Percentiles rank a stretch among this genome's conserved stretches.
These are phyloP conservation scores for Geotrichum histeridarum DNA, from an alignment of 1,139 yeast genomes.

Conservation along the genomic window DNA sequence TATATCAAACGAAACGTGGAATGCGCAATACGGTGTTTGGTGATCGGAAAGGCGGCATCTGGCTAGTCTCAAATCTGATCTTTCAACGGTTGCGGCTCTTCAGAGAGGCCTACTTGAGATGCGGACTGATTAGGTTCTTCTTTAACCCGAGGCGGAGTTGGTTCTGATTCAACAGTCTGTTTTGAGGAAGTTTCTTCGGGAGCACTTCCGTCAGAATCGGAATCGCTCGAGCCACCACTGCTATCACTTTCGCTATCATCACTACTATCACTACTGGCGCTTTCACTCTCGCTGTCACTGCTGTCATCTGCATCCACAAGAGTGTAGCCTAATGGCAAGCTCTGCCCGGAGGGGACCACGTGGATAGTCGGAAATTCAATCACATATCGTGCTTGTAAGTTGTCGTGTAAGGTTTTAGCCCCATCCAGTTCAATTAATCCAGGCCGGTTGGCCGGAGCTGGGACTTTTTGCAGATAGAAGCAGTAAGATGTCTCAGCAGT, in stretches of 20 bases:
- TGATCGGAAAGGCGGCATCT: no score
- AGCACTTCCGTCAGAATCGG: slow-evolving; percentile 1
- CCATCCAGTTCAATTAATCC: slow-evolving; percentile 24
- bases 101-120: no score
- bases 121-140: no score
- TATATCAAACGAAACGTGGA: no score
- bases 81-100: no score
- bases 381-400: slow-evolving; percentile 53
- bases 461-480: slow-evolving; percentile 24
- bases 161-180: neutral
- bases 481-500: neutral
- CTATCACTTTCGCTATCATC: neutral
- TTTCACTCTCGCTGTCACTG: slow-evolving; percentile 11
- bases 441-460: slow-evolving; percentile 24
- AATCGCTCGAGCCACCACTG: neutral
- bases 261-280: slow-evolving; percentile 1
- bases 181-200: slow-evolving; percentile 11
- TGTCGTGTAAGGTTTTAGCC: slow-evolving; percentile 39
- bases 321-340: slow-evolving; percentile 17
- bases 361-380: slow-evolving; percentile 73
- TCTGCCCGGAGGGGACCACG: slow-evolving; percentile 35
- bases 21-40: no score
- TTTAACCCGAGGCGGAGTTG: no score
- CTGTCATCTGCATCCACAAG: slow-evolving; percentile 8
- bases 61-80: no score